A percentile compares a stretch with the other conserved stretches of the same genome.
Evolutionary conservation across 2,329 filamentous ascomycete genomes (phyloP).

Genomic region (Cladorrhinum sp.): DNA sequence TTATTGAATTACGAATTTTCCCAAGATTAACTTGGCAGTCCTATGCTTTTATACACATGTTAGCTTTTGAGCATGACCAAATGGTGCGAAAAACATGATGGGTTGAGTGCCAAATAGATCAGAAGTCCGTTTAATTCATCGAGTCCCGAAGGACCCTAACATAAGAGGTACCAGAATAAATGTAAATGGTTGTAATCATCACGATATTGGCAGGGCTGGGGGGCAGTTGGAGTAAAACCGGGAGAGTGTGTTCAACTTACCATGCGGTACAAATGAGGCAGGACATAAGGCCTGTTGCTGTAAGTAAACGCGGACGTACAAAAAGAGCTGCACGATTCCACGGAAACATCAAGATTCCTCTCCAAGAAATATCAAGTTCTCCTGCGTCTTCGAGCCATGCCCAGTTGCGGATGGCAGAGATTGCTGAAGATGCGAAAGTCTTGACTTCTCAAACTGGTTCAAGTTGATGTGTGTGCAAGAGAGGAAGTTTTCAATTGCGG

Average conservation of each 20-base stretch:
- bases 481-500: neutral
- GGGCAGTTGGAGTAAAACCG: conserved; percentile 4
- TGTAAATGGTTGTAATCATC: conserved; percentile 68
- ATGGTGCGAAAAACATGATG: neutral
- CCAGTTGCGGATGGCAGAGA: neutral
- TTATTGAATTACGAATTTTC: neutral
- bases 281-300: too few relatives aligned
- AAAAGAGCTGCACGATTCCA: neutral
- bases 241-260: conserved; percentile 33
- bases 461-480: neutral
- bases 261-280: conserved; percentile 7
- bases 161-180: conserved; percentile 98
- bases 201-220: conserved; percentile 40
- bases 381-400: neutral
- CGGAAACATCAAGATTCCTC: neutral
- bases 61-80: conserved; percentile 16
- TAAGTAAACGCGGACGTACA: too few relatives aligned
- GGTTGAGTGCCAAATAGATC: conserved; percentile 40
- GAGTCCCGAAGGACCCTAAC: conserved; percentile 64
- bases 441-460: neutral
- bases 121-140: conserved; percentile 89
- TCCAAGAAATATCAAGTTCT: neutral
- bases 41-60: conserved; percentile 11
- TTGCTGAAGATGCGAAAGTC: neutral
- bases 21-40: neutral